Evolutionary conservation across 2,329 filamentous ascomycete genomes (phyloP).

Genomic region (Beauveria caledonica): DNA sequence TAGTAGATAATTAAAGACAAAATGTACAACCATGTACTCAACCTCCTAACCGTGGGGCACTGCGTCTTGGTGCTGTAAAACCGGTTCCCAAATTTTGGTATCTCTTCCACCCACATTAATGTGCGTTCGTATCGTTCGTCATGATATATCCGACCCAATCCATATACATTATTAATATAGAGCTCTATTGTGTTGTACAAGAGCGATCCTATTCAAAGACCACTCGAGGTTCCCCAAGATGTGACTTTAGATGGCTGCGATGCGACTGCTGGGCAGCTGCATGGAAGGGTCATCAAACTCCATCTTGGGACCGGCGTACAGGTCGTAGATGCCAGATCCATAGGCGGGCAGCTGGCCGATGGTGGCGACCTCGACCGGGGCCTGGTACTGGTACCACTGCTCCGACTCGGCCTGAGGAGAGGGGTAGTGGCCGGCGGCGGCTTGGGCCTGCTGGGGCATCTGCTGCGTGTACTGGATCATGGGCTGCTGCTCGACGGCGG

Average conservation of each 20-base stretch:
- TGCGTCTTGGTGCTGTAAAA: constrained; percentile 11
- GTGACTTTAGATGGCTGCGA: constrained; percentile 43
- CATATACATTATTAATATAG: constrained; percentile 13
- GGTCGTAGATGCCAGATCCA: constrained; percentile 41
- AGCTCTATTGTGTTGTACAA: constrained; percentile 11
- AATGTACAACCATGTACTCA: background rate
- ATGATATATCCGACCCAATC: constrained; percentile 18
- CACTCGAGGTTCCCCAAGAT: background rate
- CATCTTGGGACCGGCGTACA: constrained; percentile 44
- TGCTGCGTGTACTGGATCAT: constrained; percentile 38
- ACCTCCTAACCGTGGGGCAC: constrained; percentile 2
- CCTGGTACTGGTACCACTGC: constrained; percentile 51
- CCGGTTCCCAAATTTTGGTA: constrained; percentile 2
- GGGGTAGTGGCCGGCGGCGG: constrained; percentile 26
- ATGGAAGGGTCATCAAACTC: constrained; percentile 50
- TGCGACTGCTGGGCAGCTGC: constrained; percentile 51
- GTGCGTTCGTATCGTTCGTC: constrained; percentile 15
- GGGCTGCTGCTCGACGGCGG: constrained; percentile 37
- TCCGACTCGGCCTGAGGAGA: constrained; percentile 35
- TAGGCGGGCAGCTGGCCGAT: constrained; percentile 45
- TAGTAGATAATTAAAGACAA: background rate
- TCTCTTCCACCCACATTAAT: constrained; percentile 7
- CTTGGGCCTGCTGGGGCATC: constrained; percentile 27
- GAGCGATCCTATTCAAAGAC: constrained; percentile 4
- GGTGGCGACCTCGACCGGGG: constrained; percentile 48